A percentile compares a stretch with the other conserved stretches of the same genome.
phyloP scores from a whole-genome alignment of 1,139 yeast species.

The Pichia sp. region DNA sequence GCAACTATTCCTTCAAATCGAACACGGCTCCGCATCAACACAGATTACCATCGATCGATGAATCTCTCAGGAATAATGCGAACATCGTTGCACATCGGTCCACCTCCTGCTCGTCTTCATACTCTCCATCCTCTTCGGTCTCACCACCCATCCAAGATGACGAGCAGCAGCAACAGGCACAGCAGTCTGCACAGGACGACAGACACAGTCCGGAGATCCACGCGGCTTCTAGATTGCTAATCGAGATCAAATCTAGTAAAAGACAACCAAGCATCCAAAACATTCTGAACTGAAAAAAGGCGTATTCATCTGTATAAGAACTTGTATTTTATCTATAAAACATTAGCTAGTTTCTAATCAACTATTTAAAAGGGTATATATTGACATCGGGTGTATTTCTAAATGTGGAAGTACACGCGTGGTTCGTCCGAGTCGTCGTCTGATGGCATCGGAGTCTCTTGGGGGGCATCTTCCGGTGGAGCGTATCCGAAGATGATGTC shows the following conservation, averaged over 20 bases:
- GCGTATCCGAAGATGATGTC: no score
- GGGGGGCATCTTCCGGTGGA: no score
- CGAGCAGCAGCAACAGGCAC: neutral
- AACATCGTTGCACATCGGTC: no score
- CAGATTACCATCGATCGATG: neutral
- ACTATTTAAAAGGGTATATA: no score
- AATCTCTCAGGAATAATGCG: no score
- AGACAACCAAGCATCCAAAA: constrained; percentile 17
- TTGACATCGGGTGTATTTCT: no score
- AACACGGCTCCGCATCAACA: neutral
- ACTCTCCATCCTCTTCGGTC: neutral
- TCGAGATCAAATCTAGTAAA: constrained; percentile 1
- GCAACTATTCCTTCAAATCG: neutral
- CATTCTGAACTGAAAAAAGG: constrained; percentile 10
- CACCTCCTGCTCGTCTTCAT: neutral
- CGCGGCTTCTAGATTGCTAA: constrained; percentile 2
- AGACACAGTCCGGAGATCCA: constrained; percentile 6
- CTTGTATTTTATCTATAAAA: neutral
- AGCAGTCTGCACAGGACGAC: neutral
- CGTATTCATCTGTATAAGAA: neutral
- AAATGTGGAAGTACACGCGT: no score
- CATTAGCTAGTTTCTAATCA: no score
- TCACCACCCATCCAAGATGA: neutral
- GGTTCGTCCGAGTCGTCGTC: no score
- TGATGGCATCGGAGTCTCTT: no score